phyloP scores from a whole-genome alignment of 805 yeast species.

The Yarrowia porcina region DNA sequence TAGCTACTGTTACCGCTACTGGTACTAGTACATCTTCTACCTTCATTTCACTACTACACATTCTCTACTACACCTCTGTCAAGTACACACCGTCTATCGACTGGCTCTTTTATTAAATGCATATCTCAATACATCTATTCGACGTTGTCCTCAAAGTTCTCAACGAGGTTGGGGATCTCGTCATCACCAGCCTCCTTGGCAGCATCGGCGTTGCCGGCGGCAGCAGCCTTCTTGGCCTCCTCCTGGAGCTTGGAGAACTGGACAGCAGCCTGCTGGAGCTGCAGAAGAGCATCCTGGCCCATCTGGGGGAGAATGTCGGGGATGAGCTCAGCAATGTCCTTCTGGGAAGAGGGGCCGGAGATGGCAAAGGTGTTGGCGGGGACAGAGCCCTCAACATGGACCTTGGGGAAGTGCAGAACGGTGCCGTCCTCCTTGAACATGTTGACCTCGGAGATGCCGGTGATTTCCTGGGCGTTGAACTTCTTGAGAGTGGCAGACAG shows the following conservation, averaged over 20 bases:
- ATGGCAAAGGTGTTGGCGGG: slow-evolving; percentile 89
- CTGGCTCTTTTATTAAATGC: background rate
- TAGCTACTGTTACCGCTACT: too few species aligned
- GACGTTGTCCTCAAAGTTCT: slow-evolving; percentile 70
- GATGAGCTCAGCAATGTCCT: slow-evolving; percentile 84
- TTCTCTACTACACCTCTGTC: too few species aligned
- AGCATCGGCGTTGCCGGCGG: slow-evolving; percentile 47
- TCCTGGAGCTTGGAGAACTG: slow-evolving; percentile 62
- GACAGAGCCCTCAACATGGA: slow-evolving; percentile 91
- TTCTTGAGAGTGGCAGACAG: slow-evolving; percentile 84
- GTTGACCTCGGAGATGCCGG: slow-evolving; percentile 94
- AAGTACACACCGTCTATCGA: too few species aligned
- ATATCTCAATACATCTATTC: slow-evolving; percentile 39
- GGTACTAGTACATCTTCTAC: too few species aligned
- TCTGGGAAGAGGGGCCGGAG: slow-evolving; percentile 93
- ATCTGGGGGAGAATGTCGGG: slow-evolving; percentile 94
- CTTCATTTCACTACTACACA: too few species aligned
- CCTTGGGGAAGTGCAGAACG: slow-evolving; percentile 93
- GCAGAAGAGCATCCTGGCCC: slow-evolving; percentile 91
- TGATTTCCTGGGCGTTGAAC: slow-evolving; percentile 83
- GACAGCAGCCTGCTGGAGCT: slow-evolving; percentile 85
- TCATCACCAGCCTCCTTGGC: slow-evolving; percentile 50
- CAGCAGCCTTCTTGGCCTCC: slow-evolving; percentile 42
- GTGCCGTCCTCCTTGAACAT: slow-evolving; percentile 96
- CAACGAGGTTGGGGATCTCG: slow-evolving; percentile 69